Conservation (phyloP, 306 rosid species). For the Parietaria judaica region DNA sequence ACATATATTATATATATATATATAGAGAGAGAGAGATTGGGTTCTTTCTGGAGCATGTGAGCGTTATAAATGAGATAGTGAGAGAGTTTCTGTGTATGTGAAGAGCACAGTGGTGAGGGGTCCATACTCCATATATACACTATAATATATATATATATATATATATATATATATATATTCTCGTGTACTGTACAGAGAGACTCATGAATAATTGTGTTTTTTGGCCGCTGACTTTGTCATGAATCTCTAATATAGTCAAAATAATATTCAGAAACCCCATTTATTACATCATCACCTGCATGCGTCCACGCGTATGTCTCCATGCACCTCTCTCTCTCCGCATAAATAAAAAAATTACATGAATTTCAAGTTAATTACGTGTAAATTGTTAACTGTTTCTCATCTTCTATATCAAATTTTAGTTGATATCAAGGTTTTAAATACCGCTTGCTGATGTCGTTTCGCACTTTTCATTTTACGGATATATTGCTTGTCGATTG, state of each 20-base stretch:
- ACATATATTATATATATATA: background rate
- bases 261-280: background rate
- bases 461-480: too few species aligned
- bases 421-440: too few species aligned
- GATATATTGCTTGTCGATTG: too few species aligned
- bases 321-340: background rate
- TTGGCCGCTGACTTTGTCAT: constrained; percentile 28
- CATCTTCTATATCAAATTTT: too few species aligned
- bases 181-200: background rate
- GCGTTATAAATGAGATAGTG: constrained; percentile 25
- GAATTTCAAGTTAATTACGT: too few species aligned
- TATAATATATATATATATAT: too few species aligned
- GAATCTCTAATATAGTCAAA: background rate
- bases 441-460: too few species aligned
- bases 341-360: too few species aligned
- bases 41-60: constrained; percentile 25
- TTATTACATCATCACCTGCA: constrained; percentile 15
- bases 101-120: background rate
- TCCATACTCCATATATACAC: background rate
- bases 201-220: background rate
- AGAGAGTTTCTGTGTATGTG: background rate
- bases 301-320: background rate
- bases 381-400: too few species aligned
- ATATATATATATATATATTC: too few species aligned
- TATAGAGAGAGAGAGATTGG: background rate